Conservation (phyloP, 2,329 filamentous ascomycete genomes). For the Scedosporium apiospermum region DNA sequence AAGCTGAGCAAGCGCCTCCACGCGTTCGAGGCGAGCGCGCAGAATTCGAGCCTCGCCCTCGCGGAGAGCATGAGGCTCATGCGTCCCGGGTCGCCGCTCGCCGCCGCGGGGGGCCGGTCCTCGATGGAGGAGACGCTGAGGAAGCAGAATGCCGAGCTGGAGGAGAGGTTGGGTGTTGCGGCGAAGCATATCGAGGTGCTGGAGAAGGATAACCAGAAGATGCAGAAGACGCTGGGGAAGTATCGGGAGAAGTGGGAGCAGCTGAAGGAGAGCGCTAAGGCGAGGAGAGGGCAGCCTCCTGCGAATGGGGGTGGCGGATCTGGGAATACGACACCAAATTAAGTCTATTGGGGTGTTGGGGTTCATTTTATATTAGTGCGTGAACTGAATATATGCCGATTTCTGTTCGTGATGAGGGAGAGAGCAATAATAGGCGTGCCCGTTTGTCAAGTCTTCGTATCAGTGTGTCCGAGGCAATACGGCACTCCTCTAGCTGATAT, state of each 20-base stretch:
- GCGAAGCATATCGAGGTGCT: conserved; percentile 55
- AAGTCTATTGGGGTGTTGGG: neutral
- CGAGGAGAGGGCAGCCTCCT: conserved; percentile 23
- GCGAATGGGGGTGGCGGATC: neutral
- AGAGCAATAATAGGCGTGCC: neutral
- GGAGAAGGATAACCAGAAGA: conserved; percentile 51
- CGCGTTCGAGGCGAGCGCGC: conserved; percentile 85
- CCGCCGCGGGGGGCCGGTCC: conserved; percentile 3
- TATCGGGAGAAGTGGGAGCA: conserved; percentile 54
- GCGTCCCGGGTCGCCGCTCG: conserved; percentile 42
- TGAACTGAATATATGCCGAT: neutral
- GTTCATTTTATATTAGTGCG: neutral
- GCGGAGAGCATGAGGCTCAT: conserved; percentile 70
- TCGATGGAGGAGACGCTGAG: conserved; percentile 23
- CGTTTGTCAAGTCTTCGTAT: neutral
- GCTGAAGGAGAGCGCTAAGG: conserved; percentile 52
- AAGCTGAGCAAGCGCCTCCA: conserved; percentile 80
- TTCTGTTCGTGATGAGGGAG: too few relatives aligned
- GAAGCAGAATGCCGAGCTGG: conserved; percentile 52
- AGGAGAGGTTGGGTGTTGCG: conserved; percentile 52
- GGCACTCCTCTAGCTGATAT: neutral
- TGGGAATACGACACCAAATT: neutral
- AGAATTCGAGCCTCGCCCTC: conserved; percentile 76
- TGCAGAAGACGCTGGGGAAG: conserved; percentile 45
- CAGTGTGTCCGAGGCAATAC: neutral